Base-by-base conservation (phyloP, 2,329 filamentous ascomycete genomes). In the Trichoderma guizhouense region DNA sequence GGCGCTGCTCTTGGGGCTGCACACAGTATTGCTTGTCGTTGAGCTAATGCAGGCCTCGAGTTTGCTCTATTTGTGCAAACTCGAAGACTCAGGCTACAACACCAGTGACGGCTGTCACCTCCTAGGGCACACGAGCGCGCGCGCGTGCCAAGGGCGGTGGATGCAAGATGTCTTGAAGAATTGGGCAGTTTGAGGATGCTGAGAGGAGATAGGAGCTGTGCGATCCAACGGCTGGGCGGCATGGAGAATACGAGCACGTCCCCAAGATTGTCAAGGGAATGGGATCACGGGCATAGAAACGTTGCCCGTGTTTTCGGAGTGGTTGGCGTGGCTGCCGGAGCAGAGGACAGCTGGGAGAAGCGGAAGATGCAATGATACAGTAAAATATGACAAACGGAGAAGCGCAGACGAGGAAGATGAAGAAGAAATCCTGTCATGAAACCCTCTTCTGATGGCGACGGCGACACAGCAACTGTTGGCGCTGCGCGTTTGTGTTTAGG, bases 131-230 rank as follows among this genome's bases (percentile, higher is more conserved):
- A 69, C 28, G 39, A 36, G 63, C 39, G 63, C 53, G 64, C 24
- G 61, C 62, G 68, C 71, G 67, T 62, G 75, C 75, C 75, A 79
- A 75, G 79, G 79, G 78, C 77, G 79, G 79, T 80, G 78, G 78
- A 77, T 76, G 78, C 75, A 77, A 76, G 76, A 76, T 75, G 76
- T 78, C 77, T 75, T 74, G 76, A 77, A 76, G 73, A 74, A 67
- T 71, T 51, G 74, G 76, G 75, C 72, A 75, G 74, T 76, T 75
- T 75, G 71, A 76, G 71, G 73, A 71, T 75, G 75, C 74, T 77
- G 71, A 72, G 72, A 70, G 65, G 73, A 60, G 55, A 72, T 34
- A 60, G 70, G 69, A 73, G 69, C 69, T 69, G 69, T 69, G 61
- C 71, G 72, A 70, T 71, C 58, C 67, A 57, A 61, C 43, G 53